These are phyloP conservation scores for Pseudozyma pruni DNA, from an alignment of 1,284 basidiomycete genomes.

Conservation along the genomic window DNA sequence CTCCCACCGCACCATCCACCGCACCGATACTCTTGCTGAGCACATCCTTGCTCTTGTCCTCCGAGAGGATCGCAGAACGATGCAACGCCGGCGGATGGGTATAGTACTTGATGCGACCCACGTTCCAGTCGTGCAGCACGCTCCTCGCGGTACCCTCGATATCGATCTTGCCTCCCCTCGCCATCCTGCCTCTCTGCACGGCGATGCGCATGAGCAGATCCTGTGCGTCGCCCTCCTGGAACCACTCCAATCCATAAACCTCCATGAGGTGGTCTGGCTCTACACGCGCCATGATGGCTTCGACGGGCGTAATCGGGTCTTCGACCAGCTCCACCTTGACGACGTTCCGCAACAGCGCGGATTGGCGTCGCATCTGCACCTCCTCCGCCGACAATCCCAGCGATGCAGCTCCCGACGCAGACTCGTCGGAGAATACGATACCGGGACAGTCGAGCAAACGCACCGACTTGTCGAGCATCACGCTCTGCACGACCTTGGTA, in stretches of 20 bases:
- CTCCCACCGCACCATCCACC: not conserved
- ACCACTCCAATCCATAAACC: constrained; percentile 55
- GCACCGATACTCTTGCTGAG: constrained; percentile 9
- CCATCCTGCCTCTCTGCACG: constrained; percentile 76
- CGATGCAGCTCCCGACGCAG: constrained; percentile 69
- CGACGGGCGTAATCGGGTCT: constrained; percentile 80
- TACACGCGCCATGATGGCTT: constrained; percentile 62
- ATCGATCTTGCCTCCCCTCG: constrained; percentile 85
- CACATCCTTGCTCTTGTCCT: not conserved
- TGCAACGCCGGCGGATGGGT: constrained; percentile 76
- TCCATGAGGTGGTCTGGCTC: constrained; percentile 44
- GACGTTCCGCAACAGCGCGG: constrained; percentile 79
- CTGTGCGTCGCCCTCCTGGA: constrained; percentile 72
- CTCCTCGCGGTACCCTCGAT: constrained; percentile 82
- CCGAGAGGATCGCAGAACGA: constrained; percentile 32
- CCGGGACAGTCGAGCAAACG: constrained; percentile 95
- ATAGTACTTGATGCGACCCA: constrained; percentile 91
- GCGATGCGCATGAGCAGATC: constrained; percentile 93
- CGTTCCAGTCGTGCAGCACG: constrained; percentile 94
- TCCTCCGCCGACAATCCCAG: constrained; percentile 71
- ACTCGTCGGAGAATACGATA: constrained; percentile 74
- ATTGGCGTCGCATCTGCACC: constrained; percentile 37
- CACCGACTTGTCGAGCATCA: constrained; percentile 91
- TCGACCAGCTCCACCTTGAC: constrained; percentile 90
- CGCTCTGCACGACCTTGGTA: constrained; percentile 91